Conservation (phyloP, 768 basidiomycete species). For the Suillus americanus region DNA sequence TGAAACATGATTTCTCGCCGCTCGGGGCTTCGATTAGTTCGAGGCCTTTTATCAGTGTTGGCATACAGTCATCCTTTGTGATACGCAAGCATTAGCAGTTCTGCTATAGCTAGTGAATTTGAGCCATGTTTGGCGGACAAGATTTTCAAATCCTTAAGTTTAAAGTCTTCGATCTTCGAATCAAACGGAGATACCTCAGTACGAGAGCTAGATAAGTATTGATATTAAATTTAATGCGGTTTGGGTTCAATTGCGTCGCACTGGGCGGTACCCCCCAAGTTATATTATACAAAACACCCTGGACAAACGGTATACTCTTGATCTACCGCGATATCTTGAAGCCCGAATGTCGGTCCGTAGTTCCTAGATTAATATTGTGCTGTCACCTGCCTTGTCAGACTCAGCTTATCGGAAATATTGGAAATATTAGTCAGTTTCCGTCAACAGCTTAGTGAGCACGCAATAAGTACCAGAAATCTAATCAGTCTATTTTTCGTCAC, state of each 20-base stretch:
- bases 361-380: no score
- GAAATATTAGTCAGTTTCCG: slow-evolving; percentile 8
- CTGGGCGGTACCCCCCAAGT: no score
- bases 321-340: neutral
- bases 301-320: neutral
- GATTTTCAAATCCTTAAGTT: no score
- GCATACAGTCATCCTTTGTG: neutral
- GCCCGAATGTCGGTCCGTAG: no score
- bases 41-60: neutral
- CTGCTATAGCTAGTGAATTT: neutral
- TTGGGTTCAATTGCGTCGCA: no score
- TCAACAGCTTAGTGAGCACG: slow-evolving; percentile 12
- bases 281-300: no score
- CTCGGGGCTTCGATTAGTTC: neutral
- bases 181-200: no score
- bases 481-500: slow-evolving; percentile 15
- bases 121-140: neutral
- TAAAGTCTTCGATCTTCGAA: neutral
- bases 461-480: slow-evolving; percentile 13
- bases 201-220: no score
- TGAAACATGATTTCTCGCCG: neutral
- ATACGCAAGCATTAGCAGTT: neutral
- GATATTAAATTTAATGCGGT: no score
- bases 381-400: neutral
- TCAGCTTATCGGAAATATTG: neutral